phyloP scores from a whole-genome alignment of 2,329 filamentous ascomycete species.

The Phialophora chinensis region DNA sequence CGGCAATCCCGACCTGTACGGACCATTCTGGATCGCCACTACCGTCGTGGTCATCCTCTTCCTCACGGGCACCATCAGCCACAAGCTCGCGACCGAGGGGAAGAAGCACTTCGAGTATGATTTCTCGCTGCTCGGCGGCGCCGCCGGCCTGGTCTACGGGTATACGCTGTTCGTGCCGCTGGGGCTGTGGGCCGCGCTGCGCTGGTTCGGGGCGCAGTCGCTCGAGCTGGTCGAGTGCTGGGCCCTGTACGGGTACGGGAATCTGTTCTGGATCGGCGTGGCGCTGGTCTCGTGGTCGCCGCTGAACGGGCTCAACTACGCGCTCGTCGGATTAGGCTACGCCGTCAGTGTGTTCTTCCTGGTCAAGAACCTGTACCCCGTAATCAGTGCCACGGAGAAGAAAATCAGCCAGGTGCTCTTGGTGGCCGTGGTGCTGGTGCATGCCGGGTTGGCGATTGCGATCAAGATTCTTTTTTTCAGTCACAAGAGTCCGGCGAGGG shows the following conservation, averaged over 20 bases:
- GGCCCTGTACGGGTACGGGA: slow-evolving; percentile 94
- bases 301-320: slow-evolving; percentile 85
- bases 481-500: slow-evolving; percentile 68
- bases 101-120: slow-evolving; percentile 41
- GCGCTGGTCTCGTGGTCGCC: slow-evolving; percentile 90
- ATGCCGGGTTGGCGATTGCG: slow-evolving; percentile 86
- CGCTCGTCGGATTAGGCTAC: slow-evolving; percentile 87
- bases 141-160: slow-evolving; percentile 91
- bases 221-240: slow-evolving; percentile 95
- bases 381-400: slow-evolving; percentile 88
- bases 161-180: slow-evolving; percentile 90
- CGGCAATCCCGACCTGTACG: slow-evolving; percentile 95
- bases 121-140: slow-evolving; percentile 84
- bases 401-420: slow-evolving; percentile 89
- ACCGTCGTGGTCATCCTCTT: slow-evolving; percentile 96
- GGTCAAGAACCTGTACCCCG: slow-evolving; percentile 84
- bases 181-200: slow-evolving; percentile 82
- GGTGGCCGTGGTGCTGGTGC: slow-evolving; percentile 80
- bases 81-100: slow-evolving; percentile 70
- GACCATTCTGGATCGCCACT: slow-evolving; percentile 97
- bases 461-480: slow-evolving; percentile 98
- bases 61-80: slow-evolving; percentile 90
- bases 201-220: slow-evolving; percentile 93
- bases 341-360: slow-evolving; percentile 82
- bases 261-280: slow-evolving; percentile 96